Conservation (phyloP, 805 yeast genomes). For the Wickerhamiella alocasiicola region DNA sequence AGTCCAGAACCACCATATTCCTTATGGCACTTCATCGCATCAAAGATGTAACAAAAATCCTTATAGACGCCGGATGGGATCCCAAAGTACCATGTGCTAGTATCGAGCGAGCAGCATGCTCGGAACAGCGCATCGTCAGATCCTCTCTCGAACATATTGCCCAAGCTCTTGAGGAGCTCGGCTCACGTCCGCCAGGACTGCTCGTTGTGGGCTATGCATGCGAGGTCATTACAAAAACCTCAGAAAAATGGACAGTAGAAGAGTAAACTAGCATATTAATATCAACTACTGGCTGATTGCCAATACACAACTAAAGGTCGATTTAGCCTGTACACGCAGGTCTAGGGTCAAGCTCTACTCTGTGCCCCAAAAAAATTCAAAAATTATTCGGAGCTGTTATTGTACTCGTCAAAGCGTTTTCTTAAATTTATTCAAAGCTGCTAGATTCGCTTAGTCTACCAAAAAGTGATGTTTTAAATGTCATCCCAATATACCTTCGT, state of each 20-base stretch:
- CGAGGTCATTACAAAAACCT: constrained; percentile 32
- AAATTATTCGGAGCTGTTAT: too few species aligned
- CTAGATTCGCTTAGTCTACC: too few species aligned
- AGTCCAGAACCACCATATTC: constrained; percentile 69
- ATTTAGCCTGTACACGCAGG: too few species aligned
- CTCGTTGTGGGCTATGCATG: constrained; percentile 75
- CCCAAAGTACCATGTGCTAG: constrained; percentile 64
- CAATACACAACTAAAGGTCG: too few species aligned
- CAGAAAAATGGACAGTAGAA: constrained; percentile 35
- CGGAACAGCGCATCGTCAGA: constrained; percentile 77
- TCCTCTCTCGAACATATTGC: constrained; percentile 57
- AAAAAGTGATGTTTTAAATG: too few species aligned
- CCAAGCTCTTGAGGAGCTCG: constrained; percentile 60
- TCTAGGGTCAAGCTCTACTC: too few species aligned
- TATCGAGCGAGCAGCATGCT: constrained; percentile 84
- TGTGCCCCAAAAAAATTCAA: too few species aligned
- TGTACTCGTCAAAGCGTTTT: too few species aligned
- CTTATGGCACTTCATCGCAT: constrained; percentile 80
- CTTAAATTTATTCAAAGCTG: too few species aligned
- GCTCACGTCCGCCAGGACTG: constrained; percentile 88
- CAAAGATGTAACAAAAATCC: constrained; percentile 24
- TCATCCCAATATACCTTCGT: too few species aligned
- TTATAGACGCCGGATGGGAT: constrained; percentile 57
- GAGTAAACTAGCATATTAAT: constrained; percentile 22
- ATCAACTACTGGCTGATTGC: too few species aligned